Percentiles rank a stretch among this genome's conserved stretches.
phyloP scores from a whole-genome alignment of 371 early-diverging fungal species.

The Mortierella sp. region DNA sequence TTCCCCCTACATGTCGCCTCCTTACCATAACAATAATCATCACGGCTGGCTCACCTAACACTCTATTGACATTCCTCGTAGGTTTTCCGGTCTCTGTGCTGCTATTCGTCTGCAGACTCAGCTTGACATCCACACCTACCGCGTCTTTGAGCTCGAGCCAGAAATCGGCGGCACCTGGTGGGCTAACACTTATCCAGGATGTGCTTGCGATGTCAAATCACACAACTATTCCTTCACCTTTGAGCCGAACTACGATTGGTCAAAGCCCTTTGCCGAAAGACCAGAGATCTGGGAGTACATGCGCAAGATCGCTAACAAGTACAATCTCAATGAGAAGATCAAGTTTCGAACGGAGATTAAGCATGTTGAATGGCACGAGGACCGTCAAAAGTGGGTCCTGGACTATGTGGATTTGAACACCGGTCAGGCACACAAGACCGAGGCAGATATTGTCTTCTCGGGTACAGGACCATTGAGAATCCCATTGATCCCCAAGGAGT shows the following conservation, averaged over 20 bases:
- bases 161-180: constrained; percentile 75
- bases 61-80: constrained; percentile 11
- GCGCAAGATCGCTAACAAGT: constrained; percentile 58
- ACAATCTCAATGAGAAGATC: constrained; percentile 59
- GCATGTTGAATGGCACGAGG: constrained; percentile 57
- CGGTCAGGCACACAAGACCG: constrained; percentile 14
- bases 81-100: constrained; percentile 71
- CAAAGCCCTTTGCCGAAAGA: constrained; percentile 29
- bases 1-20: neutral
- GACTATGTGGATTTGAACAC: constrained; percentile 36
- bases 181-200: constrained; percentile 71
- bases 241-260: constrained; percentile 61
- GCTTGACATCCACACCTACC: constrained; percentile 55
- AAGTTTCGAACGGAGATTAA: constrained; percentile 60
- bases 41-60: neutral
- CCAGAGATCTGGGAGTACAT: constrained; percentile 65
- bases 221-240: constrained; percentile 56
- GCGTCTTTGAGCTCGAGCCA: constrained; percentile 64
- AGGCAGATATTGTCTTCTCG: constrained; percentile 49
- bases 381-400: constrained; percentile 59
- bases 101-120: constrained; percentile 65
- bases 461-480: constrained; percentile 61
- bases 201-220: constrained; percentile 68
- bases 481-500: constrained; percentile 62
- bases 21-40: neutral